Conservation (phyloP, 805 yeast species). For the Spathaspora hagerdaliae region DNA sequence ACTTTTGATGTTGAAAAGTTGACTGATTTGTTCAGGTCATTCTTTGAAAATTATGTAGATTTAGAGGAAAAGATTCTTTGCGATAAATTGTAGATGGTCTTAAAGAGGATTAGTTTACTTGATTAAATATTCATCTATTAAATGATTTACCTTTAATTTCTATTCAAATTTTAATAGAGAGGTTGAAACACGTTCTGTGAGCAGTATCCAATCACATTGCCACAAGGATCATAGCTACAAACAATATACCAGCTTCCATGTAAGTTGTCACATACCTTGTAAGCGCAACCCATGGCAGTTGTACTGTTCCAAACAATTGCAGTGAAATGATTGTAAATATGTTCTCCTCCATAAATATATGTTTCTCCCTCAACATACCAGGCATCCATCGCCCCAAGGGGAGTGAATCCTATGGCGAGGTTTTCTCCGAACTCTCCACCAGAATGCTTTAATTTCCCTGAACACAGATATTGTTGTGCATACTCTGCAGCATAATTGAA, state of each 20-base stretch:
- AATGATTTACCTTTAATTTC: not conserved
- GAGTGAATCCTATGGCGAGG: slow-evolving; percentile 34
- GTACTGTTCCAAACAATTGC: slow-evolving; percentile 36
- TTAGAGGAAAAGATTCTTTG: slow-evolving; percentile 26
- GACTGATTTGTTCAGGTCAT: slow-evolving; percentile 57
- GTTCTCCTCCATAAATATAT: slow-evolving; percentile 25
- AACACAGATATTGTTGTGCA: slow-evolving; percentile 31
- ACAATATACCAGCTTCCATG: slow-evolving; percentile 22
- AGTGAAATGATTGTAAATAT: slow-evolving; percentile 34
- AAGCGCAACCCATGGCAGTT: slow-evolving; percentile 31
- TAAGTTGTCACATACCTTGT: slow-evolving; percentile 31
- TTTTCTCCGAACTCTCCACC: slow-evolving; percentile 38
- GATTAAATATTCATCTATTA: not conserved
- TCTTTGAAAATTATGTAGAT: slow-evolving; percentile 40
- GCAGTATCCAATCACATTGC: slow-evolving; percentile 25
- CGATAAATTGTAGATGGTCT: slow-evolving; percentile 7
- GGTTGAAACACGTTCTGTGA: slow-evolving; percentile 21
- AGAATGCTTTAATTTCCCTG: slow-evolving; percentile 31
- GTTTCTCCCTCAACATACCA: slow-evolving; percentile 36
- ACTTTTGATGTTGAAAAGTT: slow-evolving; percentile 65
- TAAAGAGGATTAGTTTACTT: too few relatives aligned
- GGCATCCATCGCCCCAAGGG: slow-evolving; percentile 31
- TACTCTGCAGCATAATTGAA: slow-evolving; percentile 27
- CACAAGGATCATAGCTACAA: slow-evolving; percentile 33
- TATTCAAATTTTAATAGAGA: not conserved